These are phyloP conservation scores for Aspergillus melleus DNA, from an alignment of 2,329 filamentous ascomycete species.

Conservation along the genomic window DNA sequence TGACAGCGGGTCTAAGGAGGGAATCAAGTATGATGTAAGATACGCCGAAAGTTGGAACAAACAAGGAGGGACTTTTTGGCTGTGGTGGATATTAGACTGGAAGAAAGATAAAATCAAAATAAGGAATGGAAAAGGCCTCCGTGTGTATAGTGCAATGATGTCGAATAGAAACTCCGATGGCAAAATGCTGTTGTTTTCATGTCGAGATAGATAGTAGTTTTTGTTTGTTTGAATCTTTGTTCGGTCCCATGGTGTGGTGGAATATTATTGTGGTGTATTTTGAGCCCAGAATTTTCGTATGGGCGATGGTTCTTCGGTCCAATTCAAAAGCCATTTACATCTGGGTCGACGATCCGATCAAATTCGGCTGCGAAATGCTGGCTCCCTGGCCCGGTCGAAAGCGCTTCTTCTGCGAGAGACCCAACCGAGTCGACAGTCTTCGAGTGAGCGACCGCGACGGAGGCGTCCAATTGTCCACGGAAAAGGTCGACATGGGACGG, in stretches of 20 bases:
- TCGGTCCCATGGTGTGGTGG: too few relatives aligned
- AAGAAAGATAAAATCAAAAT: neutral
- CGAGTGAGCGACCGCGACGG: conserved; percentile 26
- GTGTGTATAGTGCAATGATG: neutral
- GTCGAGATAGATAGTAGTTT: neutral
- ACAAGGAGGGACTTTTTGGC: conserved; percentile 8
- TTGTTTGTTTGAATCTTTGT: neutral
- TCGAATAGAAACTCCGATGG: neutral
- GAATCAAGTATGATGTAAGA: conserved; percentile 2
- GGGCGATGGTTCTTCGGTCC: too few relatives aligned
- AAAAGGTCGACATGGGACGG: conserved; percentile 29
- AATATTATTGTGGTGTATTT: too few relatives aligned
- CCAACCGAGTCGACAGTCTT: conserved; percentile 25
- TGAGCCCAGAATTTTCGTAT: too few relatives aligned
- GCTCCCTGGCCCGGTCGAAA: conserved; percentile 10
- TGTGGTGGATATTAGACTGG: neutral
- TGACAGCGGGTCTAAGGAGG: conserved; percentile 6
- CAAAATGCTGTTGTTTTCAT: neutral
- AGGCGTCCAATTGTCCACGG: conserved; percentile 20
- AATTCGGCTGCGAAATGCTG: conserved; percentile 35
- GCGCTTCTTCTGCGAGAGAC: conserved; percentile 24
- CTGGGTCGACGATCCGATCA: conserved; percentile 35
- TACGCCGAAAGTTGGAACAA: neutral
- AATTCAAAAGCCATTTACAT: conserved; percentile 8
- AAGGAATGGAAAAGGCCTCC: neutral